A percentile compares a stretch with the other conserved stretches of the same genome.
Evolutionary conservation across 495 filamentous ascomycete genomes (phyloP).

Genomic region (Bacidia rubella): DNA sequence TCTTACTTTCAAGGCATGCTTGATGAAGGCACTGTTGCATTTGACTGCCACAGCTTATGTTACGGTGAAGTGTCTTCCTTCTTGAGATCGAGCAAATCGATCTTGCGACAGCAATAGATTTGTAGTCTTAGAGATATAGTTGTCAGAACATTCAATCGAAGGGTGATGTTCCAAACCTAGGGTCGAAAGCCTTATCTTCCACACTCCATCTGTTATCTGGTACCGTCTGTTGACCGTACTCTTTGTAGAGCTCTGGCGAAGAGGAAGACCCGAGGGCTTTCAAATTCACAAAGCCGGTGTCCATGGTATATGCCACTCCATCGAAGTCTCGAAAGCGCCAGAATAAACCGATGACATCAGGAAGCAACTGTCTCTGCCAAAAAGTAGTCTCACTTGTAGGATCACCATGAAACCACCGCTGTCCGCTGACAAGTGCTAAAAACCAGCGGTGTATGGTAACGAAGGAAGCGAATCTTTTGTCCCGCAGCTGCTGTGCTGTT

Average conservation of each 20-base stretch:
- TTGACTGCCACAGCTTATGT: too few relatives aligned
- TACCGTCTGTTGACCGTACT: not conserved
- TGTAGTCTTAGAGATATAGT: too few relatives aligned
- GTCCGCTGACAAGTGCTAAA: not conserved
- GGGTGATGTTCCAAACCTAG: too few relatives aligned
- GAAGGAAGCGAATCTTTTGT: not conserved
- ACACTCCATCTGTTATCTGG: not conserved
- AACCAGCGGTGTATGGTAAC: slow-evolving; percentile 1
- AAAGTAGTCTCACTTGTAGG: not conserved
- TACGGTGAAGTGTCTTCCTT: too few relatives aligned
- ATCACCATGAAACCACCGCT: not conserved
- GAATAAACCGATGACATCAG: slow-evolving; percentile 3
- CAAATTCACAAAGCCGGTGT: not conserved
- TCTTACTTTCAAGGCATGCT: too few relatives aligned
- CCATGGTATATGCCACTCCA: not conserved
- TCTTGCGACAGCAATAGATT: too few relatives aligned
- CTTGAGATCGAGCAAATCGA: too few relatives aligned
- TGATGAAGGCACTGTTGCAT: too few relatives aligned
- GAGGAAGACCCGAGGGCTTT: not conserved
- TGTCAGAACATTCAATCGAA: too few relatives aligned
- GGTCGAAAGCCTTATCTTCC: too few relatives aligned
- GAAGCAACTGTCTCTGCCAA: slow-evolving; percentile 9
- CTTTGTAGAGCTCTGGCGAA: not conserved
- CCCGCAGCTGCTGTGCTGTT: not conserved
- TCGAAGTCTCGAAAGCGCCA: slow-evolving; percentile 1